Evolutionary conservation across 1,139 yeast genomes (phyloP), one percentile per base, ranked within the genome.

Genomic region (Taphrina populina): DNA sequence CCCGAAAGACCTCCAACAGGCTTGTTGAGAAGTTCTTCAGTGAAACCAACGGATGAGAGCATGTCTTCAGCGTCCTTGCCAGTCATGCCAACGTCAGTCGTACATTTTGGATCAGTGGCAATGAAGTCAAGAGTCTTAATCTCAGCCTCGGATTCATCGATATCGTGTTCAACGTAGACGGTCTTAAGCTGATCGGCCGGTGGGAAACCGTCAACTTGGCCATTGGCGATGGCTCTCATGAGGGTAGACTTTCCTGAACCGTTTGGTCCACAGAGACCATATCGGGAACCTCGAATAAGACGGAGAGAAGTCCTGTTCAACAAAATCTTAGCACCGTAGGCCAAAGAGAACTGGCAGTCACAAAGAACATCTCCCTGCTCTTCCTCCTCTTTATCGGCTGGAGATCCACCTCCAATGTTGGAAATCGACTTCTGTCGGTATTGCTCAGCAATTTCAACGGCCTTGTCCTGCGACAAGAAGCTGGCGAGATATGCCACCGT

Each of bases 181-280:
- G 98, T 92, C 82, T 88, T 88, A 79, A 95, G 88, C 79, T 88
- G 96, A 58, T 87, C 95, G 78, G 88, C 96, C 69, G 94, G 77
- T 79, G 98, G 98, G 96, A 92, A 92, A 76, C 97, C 97, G 74
- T 92, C 97, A 71, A 92, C 96, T 82, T 92, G 97, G 75, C 97
- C 97, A 79, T 92, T 90, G 67, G 97, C 97, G 77, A 92, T 87
- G 69, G 98, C 97, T 82, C 96, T 88, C 97, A 92, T 88, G 76
- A 92, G 84, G 68, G 98, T 92, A 66, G 97, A 92, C 80, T 92
- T 92, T 86, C 98, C 98, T 70, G 97, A 95, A 85, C 98, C 98
- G 78, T 92, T 92, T 72, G 97, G 96, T 79, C 98, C 98, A 81
- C 96, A 90, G 69, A 92, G 82, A 88, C 98, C 98, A 68, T 92